These are phyloP conservation scores for Scalesia atractyloides DNA, from an alignment of 129 eudicot species.

Conservation along the genomic window DNA sequence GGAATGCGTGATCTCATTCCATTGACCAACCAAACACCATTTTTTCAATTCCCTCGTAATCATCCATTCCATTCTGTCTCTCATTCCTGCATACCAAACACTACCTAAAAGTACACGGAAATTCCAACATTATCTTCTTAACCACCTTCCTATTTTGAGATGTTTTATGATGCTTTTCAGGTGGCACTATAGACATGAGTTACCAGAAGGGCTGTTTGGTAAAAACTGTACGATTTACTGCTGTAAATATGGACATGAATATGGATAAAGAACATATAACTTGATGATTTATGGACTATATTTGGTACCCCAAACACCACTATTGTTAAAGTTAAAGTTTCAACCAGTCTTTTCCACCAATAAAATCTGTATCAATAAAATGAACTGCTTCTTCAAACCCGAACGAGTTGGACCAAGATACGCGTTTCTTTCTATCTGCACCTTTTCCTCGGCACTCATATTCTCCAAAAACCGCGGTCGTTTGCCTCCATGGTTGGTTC, in stretches of 20 bases:
- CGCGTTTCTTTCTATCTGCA: conserved; percentile 59
- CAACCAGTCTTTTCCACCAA: conserved; percentile 73
- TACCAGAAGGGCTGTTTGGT: not conserved
- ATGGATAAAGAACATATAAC: not conserved
- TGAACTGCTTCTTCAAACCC: conserved; percentile 47
- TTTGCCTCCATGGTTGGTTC: not conserved
- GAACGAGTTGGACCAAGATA: conserved; percentile 61
- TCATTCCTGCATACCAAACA: no score
- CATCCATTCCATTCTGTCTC: no score
- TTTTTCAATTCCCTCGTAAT: no score
- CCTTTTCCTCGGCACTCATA: conserved; percentile 74
- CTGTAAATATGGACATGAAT: not conserved
- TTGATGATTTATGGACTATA: not conserved
- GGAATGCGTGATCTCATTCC: no score
- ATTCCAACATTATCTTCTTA: no score
- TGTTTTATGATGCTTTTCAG: no score
- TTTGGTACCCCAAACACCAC: conserved; percentile 11
- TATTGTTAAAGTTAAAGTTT: conserved; percentile 36
- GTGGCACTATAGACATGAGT: not conserved
- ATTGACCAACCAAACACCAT: no score
- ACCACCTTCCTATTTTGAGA: no score
- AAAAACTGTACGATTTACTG: not conserved
- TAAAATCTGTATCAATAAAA: conserved; percentile 55
- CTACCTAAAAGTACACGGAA: no score
- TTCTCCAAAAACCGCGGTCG: conserved; percentile 45